Evolutionary conservation across 2,329 filamentous ascomycete genomes (phyloP).

Genomic region (Pseudogymnoascus sp.): DNA sequence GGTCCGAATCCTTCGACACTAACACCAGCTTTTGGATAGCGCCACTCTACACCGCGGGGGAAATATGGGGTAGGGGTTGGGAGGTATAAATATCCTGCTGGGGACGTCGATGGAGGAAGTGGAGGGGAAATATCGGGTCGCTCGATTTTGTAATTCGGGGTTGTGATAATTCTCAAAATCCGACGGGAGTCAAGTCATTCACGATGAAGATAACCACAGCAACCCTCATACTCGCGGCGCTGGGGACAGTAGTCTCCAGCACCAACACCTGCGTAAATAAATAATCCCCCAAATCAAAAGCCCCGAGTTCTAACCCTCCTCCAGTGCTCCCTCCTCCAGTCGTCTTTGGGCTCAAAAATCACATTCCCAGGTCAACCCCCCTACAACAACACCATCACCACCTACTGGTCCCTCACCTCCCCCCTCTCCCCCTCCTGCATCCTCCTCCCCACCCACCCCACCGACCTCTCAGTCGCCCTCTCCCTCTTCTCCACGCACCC

Average conservation of each 20-base stretch:
- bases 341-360: neutral
- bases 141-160: neutral
- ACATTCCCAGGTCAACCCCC: constrained; percentile 10
- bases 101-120: neutral
- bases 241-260: neutral
- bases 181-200: neutral
- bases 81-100: neutral
- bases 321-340: neutral
- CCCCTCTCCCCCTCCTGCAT: neutral
- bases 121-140: neutral
- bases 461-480: neutral
- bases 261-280: neutral
- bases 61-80: neutral
- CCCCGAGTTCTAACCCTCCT: neutral
- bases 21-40: neutral
- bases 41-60: neutral
- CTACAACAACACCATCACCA: neutral
- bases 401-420: constrained; percentile 6
- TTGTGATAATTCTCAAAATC: neutral
- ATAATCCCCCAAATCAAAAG: neutral
- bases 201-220: neutral
- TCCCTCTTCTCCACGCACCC: neutral
- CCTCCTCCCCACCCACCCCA: neutral
- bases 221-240: neutral
- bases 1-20: neutral